Evolutionary conservation across 129 eudicot genomes (phyloP), one percentile per base, ranked within the genome.

Genomic region (Saposhnikovia divaricata): DNA sequence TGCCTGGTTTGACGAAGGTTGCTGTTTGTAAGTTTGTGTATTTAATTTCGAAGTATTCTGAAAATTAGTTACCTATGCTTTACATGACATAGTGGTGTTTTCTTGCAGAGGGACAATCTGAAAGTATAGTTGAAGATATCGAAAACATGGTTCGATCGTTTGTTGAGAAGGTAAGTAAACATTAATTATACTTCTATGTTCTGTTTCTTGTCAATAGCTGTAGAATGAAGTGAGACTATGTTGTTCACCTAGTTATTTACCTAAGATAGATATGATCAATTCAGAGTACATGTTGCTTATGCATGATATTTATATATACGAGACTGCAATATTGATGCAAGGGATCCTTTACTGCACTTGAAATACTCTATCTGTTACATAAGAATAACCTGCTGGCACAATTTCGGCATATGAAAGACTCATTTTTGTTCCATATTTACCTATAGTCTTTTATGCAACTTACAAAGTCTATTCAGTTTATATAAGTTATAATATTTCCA

Each of bases 121-220:
- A n/a, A n/a, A n/a, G n/a, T n/a, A n/a, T n/a, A n/a, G n/a, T n/a
- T n/a, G n/a, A n/a, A n/a, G n/a, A n/a, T n/a, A n/a, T n/a, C n/a
- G n/a, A n/a, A n/a, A n/a, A n/a, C n/a, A 31, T 31, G 34, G 34
- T 31, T 73, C 96, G 97, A 42, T 77, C 90, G 16, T 96, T 90
- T 85, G 97, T 96, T 86, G 99, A 90, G 75, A 96, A 96, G 98
- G 99, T 92, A 83, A 66, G 68, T 79, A 59, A 39, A 18, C 5
- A 5, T 59, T 23, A 73, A 2, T 40, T 8, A 42, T 40, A 19
- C 5, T 28, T 3, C 11, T 27, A 4, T 9, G n/a, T 27, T 37
- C 42, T 47, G 4, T 21, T 25, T 77, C 11, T 5, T 34, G 37
- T 53, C 40, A 34, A 34, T 16, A 43, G 25, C 28, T 4, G 43